Percentiles rank a stretch among this genome's conserved stretches.
These are phyloP conservation scores for Chenopodium formosanum DNA, from an alignment of 148 eudicot genomes.

Conservation along the genomic window DNA sequence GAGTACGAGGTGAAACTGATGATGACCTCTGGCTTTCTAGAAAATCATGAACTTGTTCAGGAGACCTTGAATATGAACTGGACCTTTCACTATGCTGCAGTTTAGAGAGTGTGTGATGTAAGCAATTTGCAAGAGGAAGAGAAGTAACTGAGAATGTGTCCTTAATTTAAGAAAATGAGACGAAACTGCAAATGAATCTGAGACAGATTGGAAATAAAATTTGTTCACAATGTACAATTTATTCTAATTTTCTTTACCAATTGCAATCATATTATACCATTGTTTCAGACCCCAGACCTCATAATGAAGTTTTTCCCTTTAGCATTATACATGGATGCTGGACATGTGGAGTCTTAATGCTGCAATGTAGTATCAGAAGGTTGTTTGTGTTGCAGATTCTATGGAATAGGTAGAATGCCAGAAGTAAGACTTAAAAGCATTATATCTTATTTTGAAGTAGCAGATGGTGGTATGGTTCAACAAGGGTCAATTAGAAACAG, in stretches of 20 bases:
- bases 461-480: background rate
- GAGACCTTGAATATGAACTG: slow-evolving; percentile 39
- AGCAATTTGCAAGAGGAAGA: background rate
- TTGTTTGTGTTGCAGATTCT: background rate
- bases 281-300: background rate
- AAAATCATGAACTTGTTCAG: slow-evolving; percentile 31
- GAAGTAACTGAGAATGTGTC: background rate
- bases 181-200: background rate
- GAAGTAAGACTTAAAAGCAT: background rate
- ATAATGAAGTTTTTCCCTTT: background rate
- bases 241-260: background rate
- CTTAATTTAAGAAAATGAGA: slow-evolving; percentile 1
- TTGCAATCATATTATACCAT: background rate
- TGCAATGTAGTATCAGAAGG: background rate
- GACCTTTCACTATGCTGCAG: slow-evolving; percentile 46
- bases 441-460: background rate
- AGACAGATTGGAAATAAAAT: background rate
- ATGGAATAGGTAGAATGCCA: background rate
- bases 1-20: slow-evolving; percentile 33
- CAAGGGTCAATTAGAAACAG: background rate
- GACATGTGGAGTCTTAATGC: background rate
- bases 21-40: slow-evolving; percentile 28
- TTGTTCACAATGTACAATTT: background rate
- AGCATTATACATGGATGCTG: background rate
- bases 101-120: slow-evolving; percentile 10